Percentiles rank a stretch among this genome's conserved stretches.
Evolutionary conservation across 306 rosid genomes (phyloP).

Genomic region (Trifolium fragiferum): DNA sequence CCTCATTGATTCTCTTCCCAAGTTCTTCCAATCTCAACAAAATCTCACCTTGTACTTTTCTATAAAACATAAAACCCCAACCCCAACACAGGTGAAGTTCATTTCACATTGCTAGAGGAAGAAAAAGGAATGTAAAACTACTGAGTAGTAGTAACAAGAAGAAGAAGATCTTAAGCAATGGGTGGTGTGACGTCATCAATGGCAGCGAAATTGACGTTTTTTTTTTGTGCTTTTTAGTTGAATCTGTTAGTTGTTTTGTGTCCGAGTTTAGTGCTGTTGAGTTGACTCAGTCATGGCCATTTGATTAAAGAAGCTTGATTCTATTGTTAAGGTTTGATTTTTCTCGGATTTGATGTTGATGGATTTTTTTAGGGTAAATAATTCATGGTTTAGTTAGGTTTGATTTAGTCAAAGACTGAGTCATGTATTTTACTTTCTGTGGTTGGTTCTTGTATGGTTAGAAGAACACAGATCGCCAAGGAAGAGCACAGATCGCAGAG

Average conservation of each 20-base stretch:
- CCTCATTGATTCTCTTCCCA: conserved; percentile 40
- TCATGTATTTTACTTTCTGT: not conserved
- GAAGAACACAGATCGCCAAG: too few species aligned
- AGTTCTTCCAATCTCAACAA: conserved; percentile 50
- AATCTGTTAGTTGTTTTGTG: not conserved
- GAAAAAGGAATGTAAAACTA: not conserved
- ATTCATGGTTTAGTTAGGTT: conserved; percentile 17
- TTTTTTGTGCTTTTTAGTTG: conserved; percentile 27
- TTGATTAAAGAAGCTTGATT: conserved; percentile 15
- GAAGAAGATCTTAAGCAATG: conserved; percentile 31
- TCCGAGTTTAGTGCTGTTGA: conserved; percentile 12
- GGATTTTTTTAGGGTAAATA: conserved; percentile 17
- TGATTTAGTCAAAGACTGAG: conserved; percentile 33
- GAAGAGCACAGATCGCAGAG: conserved; percentile 68
- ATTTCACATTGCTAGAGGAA: too few species aligned
- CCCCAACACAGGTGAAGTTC: too few species aligned
- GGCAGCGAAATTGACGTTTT: conserved; percentile 89
- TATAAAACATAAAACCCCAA: not conserved
- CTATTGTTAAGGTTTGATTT: conserved; percentile 5
- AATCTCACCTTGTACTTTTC: conserved; percentile 64
- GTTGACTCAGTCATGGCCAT: conserved; percentile 16
- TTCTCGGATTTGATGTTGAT: conserved; percentile 35
- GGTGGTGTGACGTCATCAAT: conserved; percentile 92
- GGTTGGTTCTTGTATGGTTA: conserved; percentile 25
- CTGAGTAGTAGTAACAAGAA: not conserved